Conservation (phyloP, 345 rosid genomes). For the Eucalyptus fibrosa region DNA sequence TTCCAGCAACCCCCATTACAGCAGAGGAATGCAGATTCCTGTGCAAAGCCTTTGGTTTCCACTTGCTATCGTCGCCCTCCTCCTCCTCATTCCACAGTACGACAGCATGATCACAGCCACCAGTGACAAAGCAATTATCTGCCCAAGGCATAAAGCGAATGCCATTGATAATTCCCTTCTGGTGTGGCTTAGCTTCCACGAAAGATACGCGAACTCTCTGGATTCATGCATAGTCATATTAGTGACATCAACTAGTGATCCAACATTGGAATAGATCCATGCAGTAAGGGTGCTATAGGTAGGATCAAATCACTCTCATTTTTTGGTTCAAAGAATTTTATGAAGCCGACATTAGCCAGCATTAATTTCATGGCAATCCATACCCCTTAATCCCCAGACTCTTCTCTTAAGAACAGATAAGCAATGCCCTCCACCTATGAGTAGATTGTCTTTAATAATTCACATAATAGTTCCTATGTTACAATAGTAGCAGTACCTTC, state of each 20-base stretch:
- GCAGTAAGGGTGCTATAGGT: not conserved
- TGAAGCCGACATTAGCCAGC: too few species aligned
- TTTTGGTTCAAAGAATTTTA: not conserved
- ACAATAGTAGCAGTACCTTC: not conserved
- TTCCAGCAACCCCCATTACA: slow-evolving; percentile 91
- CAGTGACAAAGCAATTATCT: slow-evolving; percentile 58
- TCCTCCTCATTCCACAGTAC: slow-evolving; percentile 68
- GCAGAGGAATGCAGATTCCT: slow-evolving; percentile 80
- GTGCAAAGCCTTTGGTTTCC: slow-evolving; percentile 75
- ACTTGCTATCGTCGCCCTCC: slow-evolving; percentile 26
- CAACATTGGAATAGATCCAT: not conserved
- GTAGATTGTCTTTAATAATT: not conserved
- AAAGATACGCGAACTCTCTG: slow-evolving; percentile 51
- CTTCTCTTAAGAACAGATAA: not conserved
- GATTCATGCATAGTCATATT: not conserved
- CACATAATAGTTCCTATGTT: not conserved
- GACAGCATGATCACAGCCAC: slow-evolving; percentile 87
- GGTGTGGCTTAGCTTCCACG: slow-evolving; percentile 70
- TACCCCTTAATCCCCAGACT: not conserved
- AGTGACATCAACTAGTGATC: not conserved
- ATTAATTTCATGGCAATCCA: too few species aligned
- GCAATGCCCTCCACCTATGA: not conserved
- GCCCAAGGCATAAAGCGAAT: slow-evolving; percentile 84
- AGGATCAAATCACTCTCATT: not conserved
- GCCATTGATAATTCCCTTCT: slow-evolving; percentile 76